Conservation (phyloP, 345 rosid species). For the Euphorbia tirucalli region DNA sequence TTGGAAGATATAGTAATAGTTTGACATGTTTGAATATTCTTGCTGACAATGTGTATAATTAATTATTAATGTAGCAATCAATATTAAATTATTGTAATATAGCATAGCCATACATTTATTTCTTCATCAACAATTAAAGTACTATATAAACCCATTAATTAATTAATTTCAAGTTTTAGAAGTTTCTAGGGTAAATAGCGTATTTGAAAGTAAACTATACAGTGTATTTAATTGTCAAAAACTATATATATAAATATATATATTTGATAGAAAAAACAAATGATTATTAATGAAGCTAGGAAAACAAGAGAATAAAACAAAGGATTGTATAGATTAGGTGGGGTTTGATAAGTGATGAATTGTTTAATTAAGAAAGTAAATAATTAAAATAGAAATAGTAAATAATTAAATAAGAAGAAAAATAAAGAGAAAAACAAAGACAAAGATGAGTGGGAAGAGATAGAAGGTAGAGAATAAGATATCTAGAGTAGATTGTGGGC, state of each 20-base stretch:
- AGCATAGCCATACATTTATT: neutral
- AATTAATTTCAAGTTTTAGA: neutral
- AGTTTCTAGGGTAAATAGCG: neutral
- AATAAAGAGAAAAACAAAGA: slow-evolving; percentile 25
- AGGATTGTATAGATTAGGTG: slow-evolving; percentile 47
- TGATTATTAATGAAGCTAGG: slow-evolving; percentile 4
- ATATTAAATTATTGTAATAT: neutral
- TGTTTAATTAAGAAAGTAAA: slow-evolving; percentile 21
- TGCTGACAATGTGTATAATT: neutral
- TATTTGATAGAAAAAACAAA: no score
- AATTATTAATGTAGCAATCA: neutral
- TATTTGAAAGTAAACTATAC: neutral
- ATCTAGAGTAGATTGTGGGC: slow-evolving; percentile 62
- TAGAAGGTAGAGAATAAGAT: slow-evolving; percentile 40
- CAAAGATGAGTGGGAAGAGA: slow-evolving; percentile 57
- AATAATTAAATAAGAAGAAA: neutral
- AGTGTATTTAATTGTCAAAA: neutral
- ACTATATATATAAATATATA: no score
- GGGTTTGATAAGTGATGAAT: slow-evolving; percentile 45
- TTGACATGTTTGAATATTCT: slow-evolving; percentile 17
- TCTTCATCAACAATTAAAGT: neutral
- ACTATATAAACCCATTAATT: neutral
- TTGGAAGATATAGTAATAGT: no score
- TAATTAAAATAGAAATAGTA: neutral
- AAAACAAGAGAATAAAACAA: slow-evolving; percentile 23